Percentiles rank a stretch among this genome's conserved stretches.
phyloP scores from a whole-genome alignment of 805 yeast species.

The Suhomyces vadensis region DNA sequence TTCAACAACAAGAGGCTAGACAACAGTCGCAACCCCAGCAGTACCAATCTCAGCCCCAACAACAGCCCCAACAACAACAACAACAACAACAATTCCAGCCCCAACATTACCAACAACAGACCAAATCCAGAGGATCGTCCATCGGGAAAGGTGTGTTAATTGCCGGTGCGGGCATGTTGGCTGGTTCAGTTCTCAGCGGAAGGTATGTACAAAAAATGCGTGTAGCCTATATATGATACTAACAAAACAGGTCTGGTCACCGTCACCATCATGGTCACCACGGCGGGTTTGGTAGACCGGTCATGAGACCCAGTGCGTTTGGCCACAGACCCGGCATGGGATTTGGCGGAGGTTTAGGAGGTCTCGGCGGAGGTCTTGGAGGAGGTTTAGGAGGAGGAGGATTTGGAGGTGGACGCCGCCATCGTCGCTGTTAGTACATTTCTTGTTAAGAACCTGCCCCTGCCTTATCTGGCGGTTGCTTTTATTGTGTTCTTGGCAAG shows the following conservation, averaged over 20 bases:
- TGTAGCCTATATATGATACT: neutral
- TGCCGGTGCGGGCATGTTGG: constrained; percentile 3
- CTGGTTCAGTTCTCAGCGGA: neutral
- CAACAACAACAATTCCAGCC: neutral
- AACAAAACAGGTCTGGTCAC: neutral
- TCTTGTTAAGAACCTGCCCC: too few relatives aligned
- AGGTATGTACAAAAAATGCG: neutral
- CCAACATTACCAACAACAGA: neutral
- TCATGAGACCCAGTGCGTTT: neutral
- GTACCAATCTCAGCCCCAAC: constrained; percentile 2
- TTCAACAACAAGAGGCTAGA: constrained; percentile 3
- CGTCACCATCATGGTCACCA: neutral
- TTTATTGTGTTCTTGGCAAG: too few relatives aligned
- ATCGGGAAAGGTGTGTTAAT: constrained; percentile 4
- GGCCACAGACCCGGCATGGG: constrained; percentile 4
- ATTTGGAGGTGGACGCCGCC: neutral
- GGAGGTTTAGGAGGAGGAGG: constrained; percentile 4
- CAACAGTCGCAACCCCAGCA: constrained; percentile 3
- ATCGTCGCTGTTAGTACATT: too few relatives aligned
- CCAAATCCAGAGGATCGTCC: neutral
- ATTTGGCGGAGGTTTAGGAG: constrained; percentile 4
- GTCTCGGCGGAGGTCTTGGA: constrained; percentile 2
- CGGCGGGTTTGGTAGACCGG: neutral
- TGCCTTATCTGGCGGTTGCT: too few relatives aligned
- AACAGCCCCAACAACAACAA: neutral